Evolutionary conservation across 73 alveolate species (phyloP), one percentile per base, ranked within the genome.

Genomic region (Blepharisma japonicum): DNA sequence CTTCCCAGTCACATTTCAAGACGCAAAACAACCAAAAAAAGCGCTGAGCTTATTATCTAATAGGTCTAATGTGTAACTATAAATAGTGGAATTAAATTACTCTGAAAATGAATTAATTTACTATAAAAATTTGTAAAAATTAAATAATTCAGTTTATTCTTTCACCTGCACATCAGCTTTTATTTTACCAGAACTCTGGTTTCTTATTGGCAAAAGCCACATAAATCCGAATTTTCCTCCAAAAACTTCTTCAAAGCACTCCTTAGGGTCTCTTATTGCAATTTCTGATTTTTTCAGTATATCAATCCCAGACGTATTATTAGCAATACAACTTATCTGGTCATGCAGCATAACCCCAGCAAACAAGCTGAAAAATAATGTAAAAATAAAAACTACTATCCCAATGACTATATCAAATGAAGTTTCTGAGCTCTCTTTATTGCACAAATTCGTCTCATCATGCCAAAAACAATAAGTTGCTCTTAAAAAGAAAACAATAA

Each of bases 231-330:
- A 70, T 45, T 45, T 70, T 1, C 80, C 80, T 39, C 80, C 80
- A 47, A 70, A 70, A 25, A 54, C 27, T 45, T 70, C 80, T 45
- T 70, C 80, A 39, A 70, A 45, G 46, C 46, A 14, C 9, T 25
- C 61, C 66, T 45, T 70, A 61, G 47, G 47, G 14, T 4, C 2
- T 25, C 74, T 61, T 61, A 2, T 61, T 4, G 0, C 74, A 61
- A 61, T 25, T 14, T n/a, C 50, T 18, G 38, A 14, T 18, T 61
- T 61, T 61, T 61, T 61, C 48, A 61, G 23, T 9, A 61, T 20
- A 18, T 61, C 74, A 61, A 61, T 61, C 46, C 74, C 74, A 61
- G 74, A 61, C 18, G 74, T 61, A 61, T 61, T 61, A 61, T 61
- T 61, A 18, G 47, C 11, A 61, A 61, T 61, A 5, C 74, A 61